phyloP scores from a whole-genome alignment of 495 filamentous ascomycete species.

The Aspergillus egyptiacus region DNA sequence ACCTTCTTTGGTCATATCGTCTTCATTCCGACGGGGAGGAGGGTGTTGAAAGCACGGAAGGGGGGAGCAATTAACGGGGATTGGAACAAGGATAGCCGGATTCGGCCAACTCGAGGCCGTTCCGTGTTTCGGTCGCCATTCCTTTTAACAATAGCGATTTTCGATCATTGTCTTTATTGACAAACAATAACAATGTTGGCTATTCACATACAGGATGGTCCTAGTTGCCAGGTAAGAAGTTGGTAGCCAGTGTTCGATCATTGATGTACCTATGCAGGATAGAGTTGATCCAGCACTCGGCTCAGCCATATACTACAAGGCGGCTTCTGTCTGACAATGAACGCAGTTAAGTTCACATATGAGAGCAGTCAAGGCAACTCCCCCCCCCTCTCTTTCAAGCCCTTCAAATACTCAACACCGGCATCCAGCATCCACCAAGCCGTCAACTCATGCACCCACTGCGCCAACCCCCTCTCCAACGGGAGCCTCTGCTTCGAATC shows the following conservation, averaged over 20 bases:
- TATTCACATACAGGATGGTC: too few species aligned
- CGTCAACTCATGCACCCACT: constrained; percentile 33
- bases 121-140: constrained; percentile 6
- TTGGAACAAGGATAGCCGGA: constrained; percentile 1
- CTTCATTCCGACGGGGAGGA: background rate
- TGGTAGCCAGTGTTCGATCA: too few species aligned
- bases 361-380: too few species aligned
- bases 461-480: constrained; percentile 23
- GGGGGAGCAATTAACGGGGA: background rate
- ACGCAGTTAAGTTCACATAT: too few species aligned
- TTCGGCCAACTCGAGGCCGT: constrained; percentile 5
- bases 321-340: too few species aligned
- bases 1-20: background rate
- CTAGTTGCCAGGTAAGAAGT: too few species aligned
- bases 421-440: constrained; percentile 39
- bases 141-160: too few species aligned
- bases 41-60: constrained; percentile 1
- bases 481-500: constrained; percentile 22
- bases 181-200: background rate
- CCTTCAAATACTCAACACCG: constrained; percentile 30
- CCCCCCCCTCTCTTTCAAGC: constrained; percentile 13
- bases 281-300: too few species aligned
- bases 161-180: too few species aligned
- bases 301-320: too few species aligned
- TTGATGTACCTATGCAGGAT: too few species aligned